These are phyloP conservation scores for Tylopilus vinaceipallidus DNA, from an alignment of 768 basidiomycete genomes.

Conservation along the genomic window DNA sequence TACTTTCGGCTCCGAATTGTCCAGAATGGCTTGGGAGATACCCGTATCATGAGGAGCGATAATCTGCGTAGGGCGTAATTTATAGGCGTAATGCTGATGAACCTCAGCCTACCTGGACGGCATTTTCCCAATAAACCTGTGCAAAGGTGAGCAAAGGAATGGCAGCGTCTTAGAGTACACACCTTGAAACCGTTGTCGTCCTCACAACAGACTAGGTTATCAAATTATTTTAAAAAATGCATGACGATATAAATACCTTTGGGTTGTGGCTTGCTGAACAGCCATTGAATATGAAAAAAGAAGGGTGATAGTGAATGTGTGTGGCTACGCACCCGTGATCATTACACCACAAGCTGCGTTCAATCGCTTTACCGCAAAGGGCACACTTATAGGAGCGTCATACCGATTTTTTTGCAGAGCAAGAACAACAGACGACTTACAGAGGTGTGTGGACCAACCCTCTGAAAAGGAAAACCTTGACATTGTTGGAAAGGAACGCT, in stretches of 20 bases:
- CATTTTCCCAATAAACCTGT: conserved; percentile 90
- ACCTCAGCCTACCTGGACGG: conserved; percentile 57
- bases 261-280: conserved; percentile 80
- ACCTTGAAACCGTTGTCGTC: conserved; percentile 90
- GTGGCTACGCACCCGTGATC: conserved; percentile 70
- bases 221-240: not conserved
- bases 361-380: conserved; percentile 67
- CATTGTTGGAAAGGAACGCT: conserved; percentile 59
- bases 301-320: not conserved
- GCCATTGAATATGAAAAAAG: conserved; percentile 2
- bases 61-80: conserved; percentile 47
- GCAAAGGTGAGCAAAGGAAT: not conserved
- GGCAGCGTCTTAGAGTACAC: not conserved
- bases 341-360: conserved; percentile 81
- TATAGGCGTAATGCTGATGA: not conserved
- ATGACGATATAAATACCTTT: conserved; percentile 47
- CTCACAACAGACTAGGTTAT: conserved; percentile 34
- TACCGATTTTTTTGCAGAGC: not conserved
- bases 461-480: conserved; percentile 67
- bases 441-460: conserved; percentile 81
- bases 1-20: conserved; percentile 53
- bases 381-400: conserved; percentile 53
- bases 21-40: conserved; percentile 64
- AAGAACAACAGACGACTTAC: conserved; percentile 36
- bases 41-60: conserved; percentile 81